Base-by-base conservation (phyloP, 2,329 filamentous ascomycete species). In the Clarireedia sp. region DNA sequence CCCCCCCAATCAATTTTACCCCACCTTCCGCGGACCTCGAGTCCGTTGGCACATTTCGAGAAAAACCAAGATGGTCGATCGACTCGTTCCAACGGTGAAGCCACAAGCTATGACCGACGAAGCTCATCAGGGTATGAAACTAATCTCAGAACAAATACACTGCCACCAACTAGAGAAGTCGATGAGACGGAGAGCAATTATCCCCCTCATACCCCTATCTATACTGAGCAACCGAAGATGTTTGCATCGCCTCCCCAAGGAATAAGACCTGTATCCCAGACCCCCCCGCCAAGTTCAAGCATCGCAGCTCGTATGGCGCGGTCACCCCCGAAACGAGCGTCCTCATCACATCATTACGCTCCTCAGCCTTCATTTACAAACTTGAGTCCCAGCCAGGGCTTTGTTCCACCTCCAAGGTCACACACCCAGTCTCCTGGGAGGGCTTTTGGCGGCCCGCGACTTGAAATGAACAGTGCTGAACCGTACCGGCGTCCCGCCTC, bases 21-120 rank as follows among this genome's bases (percentile, higher is more conserved):
- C 47, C 81, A 85, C 63, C 76, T 82, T 59, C 82, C 83, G 8
- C 74, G 83, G 59, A 86, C 83, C 1, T 86, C 82, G 1, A 86
- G 83, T 60, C 83, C 83, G 0, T 68, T 86, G 57, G 82, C 82
- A 5, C 81, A 86, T 62, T 85, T 56, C 57, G 82, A 85, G 66
- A 73, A 75, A 50, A 63, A 51, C 40, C 62, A 62, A 57, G 64
- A 68, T 26, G 53, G 44, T 21, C 56, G 64, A 17, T 54, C 59
- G 33, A 54, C 62, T 45, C 56, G 55, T 19, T 49, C 54, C 23
- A 54, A 61, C n/a, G 57, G 55, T 38, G 78, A 80, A n/a, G 60
- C 60, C 16, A 59, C 67, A n/a, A 66, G 72, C 38, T 62, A 71
- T n/a, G 74, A 78, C 56, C 73, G 78, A 44, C 76, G 78, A 49